A percentile compares a stretch with the other conserved stretches of the same genome.
Conservation (phyloP, 176 grass and related monocot genomes). For the Zea mays region Zm-B73-REFERENCE-NAM-5.0 NC_050098.1:157686501-157687000, state of each 20-base stretch:
- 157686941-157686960: conserved; percentile 94
- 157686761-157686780: conserved; percentile 68
- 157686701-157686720: neutral
- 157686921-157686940: conserved; percentile 80
- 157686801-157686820: conserved; percentile 66
- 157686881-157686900: conserved; percentile 95
- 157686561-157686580: neutral
- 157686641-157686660: neutral
- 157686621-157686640: neutral
- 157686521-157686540: neutral
- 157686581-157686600: neutral
- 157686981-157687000: conserved; percentile 83
- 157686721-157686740: neutral
- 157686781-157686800: conserved; percentile 61
- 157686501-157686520: neutral
- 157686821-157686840: conserved; percentile 1
- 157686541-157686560: neutral
- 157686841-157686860: conserved; percentile 20
- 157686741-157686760: conserved; percentile 30
- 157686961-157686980: conserved; percentile 92
- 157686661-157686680: neutral
- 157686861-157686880: conserved; percentile 99
- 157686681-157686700: neutral
- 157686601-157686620: neutral
- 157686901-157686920: conserved; percentile 81